phyloP scores from a whole-genome alignment of 345 rosid genomes.

The Balakata baccata region DNA sequence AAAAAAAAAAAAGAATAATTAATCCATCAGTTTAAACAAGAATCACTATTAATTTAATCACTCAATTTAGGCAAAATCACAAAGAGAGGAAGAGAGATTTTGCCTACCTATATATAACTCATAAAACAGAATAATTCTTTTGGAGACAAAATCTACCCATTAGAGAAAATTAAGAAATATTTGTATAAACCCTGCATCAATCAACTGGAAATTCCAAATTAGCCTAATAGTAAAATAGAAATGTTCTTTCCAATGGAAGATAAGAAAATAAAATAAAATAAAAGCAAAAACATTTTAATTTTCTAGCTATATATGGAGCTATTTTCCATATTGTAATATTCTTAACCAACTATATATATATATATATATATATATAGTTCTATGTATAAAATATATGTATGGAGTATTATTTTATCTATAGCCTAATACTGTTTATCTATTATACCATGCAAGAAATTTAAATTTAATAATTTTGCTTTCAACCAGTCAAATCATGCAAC shows the following conservation, averaged over 20 bases:
- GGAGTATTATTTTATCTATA: constrained; percentile 21
- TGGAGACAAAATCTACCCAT: constrained; percentile 17
- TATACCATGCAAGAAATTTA: no score
- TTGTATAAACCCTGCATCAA: constrained; percentile 26
- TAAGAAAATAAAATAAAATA: neutral
- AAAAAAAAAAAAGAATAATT: no score
- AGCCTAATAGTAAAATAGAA: constrained; percentile 19
- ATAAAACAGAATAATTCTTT: neutral
- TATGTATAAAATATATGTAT: constrained; percentile 22
- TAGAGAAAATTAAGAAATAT: constrained; percentile 21
- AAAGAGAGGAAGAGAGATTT: neutral
- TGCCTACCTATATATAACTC: no score
- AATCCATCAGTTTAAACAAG: no score
- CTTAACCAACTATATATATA: neutral
- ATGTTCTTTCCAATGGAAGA: constrained; percentile 20
- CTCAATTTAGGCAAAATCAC: neutral
- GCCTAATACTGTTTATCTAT: constrained; percentile 22
- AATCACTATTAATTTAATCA: no score
- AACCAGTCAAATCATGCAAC: constrained; percentile 90
- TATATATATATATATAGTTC: constrained; percentile 24
- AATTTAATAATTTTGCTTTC: neutral
- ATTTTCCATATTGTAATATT: neutral
- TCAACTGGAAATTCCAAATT: constrained; percentile 28
- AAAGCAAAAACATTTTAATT: constrained; percentile 11
- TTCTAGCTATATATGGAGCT: constrained; percentile 11